A percentile compares a stretch with the other conserved stretches of the same genome.
Conservation (phyloP, 1,284 basidiomycete genomes). For the Taiwanofungus camphoratus region DNA sequence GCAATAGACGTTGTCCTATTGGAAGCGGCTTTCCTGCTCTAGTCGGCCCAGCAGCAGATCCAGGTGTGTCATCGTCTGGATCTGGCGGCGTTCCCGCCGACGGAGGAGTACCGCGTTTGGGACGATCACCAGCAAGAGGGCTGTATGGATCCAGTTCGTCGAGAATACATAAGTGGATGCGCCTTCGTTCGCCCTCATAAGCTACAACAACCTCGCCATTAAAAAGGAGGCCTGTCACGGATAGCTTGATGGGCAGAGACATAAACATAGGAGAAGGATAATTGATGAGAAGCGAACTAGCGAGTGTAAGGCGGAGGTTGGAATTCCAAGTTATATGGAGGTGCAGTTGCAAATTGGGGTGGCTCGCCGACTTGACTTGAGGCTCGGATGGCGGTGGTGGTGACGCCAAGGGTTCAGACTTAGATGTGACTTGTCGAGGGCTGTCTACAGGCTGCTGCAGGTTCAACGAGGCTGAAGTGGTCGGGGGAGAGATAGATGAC, state of each 20-base stretch:
- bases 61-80: conserved; percentile 36
- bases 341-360: conserved; percentile 73
- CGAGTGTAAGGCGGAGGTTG: conserved; percentile 75
- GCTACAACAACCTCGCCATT: conserved; percentile 86
- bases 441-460: conserved; percentile 5
- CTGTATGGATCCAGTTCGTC: conserved; percentile 82
- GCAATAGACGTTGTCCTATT: conserved; percentile 82
- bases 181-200: conserved; percentile 77
- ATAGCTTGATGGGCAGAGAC: conserved; percentile 90
- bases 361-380: conserved; percentile 26
- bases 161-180: conserved; percentile 84
- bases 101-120: conserved; percentile 39
- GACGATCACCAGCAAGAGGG: conserved; percentile 47
- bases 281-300: conserved; percentile 94
- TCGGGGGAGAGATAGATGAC: conserved; percentile 17
- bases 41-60: conserved; percentile 24
- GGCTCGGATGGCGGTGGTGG: conserved; percentile 5
- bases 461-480: conserved; percentile 4
- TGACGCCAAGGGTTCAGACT: too few relatives aligned
- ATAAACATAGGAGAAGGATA: conserved; percentile 95
- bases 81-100: conserved; percentile 26
- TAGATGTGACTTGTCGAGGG: conserved; percentile 4
- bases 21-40: conserved; percentile 54
- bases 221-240: conserved; percentile 84
- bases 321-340: conserved; percentile 73